These are phyloP conservation scores for Fusarium marasasianum DNA, from an alignment of 2,329 filamentous ascomycete genomes.

Conservation along the genomic window DNA sequence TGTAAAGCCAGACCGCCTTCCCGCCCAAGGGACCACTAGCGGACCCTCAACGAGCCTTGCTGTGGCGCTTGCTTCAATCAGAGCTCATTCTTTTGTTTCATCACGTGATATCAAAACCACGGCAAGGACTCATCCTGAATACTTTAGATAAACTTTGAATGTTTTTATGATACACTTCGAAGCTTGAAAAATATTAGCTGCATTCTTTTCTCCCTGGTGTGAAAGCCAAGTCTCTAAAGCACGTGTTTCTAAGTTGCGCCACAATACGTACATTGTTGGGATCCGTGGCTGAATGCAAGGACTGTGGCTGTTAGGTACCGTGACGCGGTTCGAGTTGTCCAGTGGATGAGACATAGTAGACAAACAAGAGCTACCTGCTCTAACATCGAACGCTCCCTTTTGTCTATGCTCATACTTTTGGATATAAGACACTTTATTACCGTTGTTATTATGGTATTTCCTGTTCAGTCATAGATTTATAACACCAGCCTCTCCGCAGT, in stretches of 20 bases:
- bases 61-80: constrained; percentile 26
- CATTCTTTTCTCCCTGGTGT: neutral
- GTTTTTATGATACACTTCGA: no score
- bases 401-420: neutral
- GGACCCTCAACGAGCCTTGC: constrained; percentile 26
- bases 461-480: neutral
- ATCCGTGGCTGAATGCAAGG: constrained; percentile 9
- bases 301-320: constrained; percentile 27
- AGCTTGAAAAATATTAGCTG: no score
- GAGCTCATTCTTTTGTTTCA: constrained; percentile 28
- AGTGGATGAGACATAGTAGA: constrained; percentile 27
- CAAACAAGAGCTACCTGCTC: constrained; percentile 11
- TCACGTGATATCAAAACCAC: constrained; percentile 17
- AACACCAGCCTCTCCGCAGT: neutral
- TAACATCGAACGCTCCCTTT: constrained; percentile 17
- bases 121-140: neutral
- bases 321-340: constrained; percentile 28
- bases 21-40: constrained; percentile 35
- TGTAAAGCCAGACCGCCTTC: constrained; percentile 44
- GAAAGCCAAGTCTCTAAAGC: neutral
- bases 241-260: neutral
- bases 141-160: neutral
- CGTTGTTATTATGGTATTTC: neutral
- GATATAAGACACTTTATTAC: neutral
- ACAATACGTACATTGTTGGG: neutral